Evolutionary conservation across 148 eudicot genomes (phyloP), one percentile per base, ranked within the genome.

Genomic region (Rhododendron mucronatum): DNA sequence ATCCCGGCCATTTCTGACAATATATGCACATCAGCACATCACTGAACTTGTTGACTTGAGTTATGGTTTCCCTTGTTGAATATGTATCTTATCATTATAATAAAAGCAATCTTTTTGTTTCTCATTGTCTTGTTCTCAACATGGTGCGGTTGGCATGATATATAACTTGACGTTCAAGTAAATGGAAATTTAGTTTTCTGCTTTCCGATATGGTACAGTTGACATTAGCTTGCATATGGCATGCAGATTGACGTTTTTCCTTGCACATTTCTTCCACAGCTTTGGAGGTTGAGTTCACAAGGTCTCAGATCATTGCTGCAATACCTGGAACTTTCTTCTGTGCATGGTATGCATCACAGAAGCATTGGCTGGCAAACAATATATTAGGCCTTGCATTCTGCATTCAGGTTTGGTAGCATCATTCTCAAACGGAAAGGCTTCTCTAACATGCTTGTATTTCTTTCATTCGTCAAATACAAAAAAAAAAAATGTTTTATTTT

Each of bases 361-460:
- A 97, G 93, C 99, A 97, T 90, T 97, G 99, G 99, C 91, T 97
- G 79, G 98, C 99, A 55, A 97, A 97, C 93, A 97, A 95, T 87
- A 88, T 88, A 80, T 87, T 97, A 92, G 99, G 99, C 37, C 93
- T 97, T 21, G 97, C 99, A 18, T 97, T 97, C 87, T 94, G 93
- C 94, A 91, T 97, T 91, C 98, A 97, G 99, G 99, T 97, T 78
- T 59, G 92, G 21, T 57, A 74, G 21, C 71, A 65, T 65, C 73
- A 65, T n/a, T 65, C 5, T 65, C 10, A n/a, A 26, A 2, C 14
- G 30, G 33, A 65, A 65, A 65, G 30, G 33, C 73, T 65, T 65
- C 30, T 80, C 35, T 30, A 4, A 80, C 61, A 59, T 48, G 8
- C n/a, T 45, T 59, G 6, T 47, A 26, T 71, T 4, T 73, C 28